Evolutionary conservation across 148 eudicot genomes (phyloP), one percentile per base, ranked within the genome.

Genomic region (Dianthus caryophyllus): DNA sequence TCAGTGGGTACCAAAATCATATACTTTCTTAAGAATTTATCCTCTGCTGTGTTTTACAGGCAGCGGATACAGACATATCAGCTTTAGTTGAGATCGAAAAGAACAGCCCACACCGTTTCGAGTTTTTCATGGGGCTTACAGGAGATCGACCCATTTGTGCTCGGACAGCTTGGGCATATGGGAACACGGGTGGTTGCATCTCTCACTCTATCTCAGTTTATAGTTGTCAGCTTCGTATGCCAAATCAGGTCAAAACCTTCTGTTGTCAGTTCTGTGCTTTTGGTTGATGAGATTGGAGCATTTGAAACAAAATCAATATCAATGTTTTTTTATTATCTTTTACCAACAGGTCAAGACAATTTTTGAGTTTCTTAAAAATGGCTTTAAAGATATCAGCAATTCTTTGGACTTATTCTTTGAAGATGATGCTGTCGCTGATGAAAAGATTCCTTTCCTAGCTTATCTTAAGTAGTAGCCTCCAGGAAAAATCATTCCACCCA

Each of bases 141-240:
- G 98, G 98, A 58, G 98, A 94, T 78, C 91, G 80, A 57, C 97
- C 98, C 48, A 88, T 94, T 70, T 94, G 98, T 84, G 98, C 98
- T 73, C 89, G 98, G 63, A 90, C 98, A 41, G 98, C 98, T 53
- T 94, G 97, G 98, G 98, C 98, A 46, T 94, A 87, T 71, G 97
- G 97, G 68, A 94, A 90, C 73, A 77, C 90, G 62, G 98, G 98
- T 60, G 98, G 98, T 67, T 85, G 87, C 43, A 90, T 94, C 71
- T 88, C 98, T 74, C 98, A 94, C 79, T 96, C 97, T 82, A 80
- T 94, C 67, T 94, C 98, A 48, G 98, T 94, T 71, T 90, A 74
- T 69, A 94, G 97, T 46, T 93, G 98, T 79, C 90, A 88, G 73
- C 87, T 93, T 65, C 96, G 96, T 76, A 91, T 84, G 77, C 98